Base-by-base conservation (phyloP, 2,329 filamentous ascomycete genomes). In the Penicillium palitans region DNA sequence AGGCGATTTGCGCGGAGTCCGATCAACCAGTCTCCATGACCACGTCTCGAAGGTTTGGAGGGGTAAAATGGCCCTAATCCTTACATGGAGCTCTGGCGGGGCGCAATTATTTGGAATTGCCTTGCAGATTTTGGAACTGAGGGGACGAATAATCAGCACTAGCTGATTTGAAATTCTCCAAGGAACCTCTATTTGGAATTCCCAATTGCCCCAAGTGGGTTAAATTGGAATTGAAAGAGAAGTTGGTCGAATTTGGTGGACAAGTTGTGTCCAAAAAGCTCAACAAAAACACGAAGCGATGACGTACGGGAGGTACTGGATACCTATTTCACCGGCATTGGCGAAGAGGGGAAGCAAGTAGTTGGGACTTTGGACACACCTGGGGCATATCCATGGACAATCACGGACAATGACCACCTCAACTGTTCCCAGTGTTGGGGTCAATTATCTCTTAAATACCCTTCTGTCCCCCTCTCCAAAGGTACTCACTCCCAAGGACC, bases 1-100 rank as follows among this genome's bases (percentile, higher is more conserved):
- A 21, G 19, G 19, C 19, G 19, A 65, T 62, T 85, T 96, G 81
- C 12, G 15, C 84, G 83, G 59, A 95, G 90, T 77, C 93, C 91
- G 70, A 13, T 33, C 12, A 33, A 33, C 31, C 91, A 96, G 69
- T 80, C 79, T 5, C 78, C 82, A 6, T 81, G 96, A 5, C 88
- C 87, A 2, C 77, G 80, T 33, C 17, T 39, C 4, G 5, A 40
- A 33, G 31, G 9, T 17, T 48, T 37, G 21, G 46, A 37, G 46
- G 31, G 19, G 46, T 48, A 49, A 24, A 24, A 21, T 47, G 45
- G 0, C 39, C 6, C 31, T 25, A 0, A 25, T 21, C 50, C 19
- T 25, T 45, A 21, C 21, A 48, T 4, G 29, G 21, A 47, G 29
- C n/a, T 51, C 15, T 78, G 55, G 50, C 44, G 52, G 61, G 59